Evolutionary conservation across 257 asterid species (phyloP), one percentile per base, ranked within the genome.

Genomic region (Solanum pinnatisectum): DNA sequence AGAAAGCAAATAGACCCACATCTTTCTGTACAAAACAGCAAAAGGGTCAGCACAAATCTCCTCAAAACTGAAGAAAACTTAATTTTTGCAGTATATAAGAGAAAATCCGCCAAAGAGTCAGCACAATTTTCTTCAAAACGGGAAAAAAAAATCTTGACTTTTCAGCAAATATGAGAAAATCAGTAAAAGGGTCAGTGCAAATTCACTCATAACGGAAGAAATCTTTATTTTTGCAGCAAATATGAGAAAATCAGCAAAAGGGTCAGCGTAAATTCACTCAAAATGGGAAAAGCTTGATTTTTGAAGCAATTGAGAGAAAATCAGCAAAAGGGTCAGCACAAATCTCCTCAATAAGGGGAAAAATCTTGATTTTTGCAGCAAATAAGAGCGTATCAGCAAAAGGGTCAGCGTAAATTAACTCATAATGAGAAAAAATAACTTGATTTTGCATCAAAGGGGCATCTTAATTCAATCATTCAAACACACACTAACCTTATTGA

Each of bases 1-100:
- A 63, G 73, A 93, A 90, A 68, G 93, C 89, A 5, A 97, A 91
- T 86, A 94, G 89, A 1, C 90, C 93, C 89, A 88, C 96, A 92
- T 94, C 91, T 91, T 94, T 95, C 98, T 94, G 92, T 67, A 89
- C 65, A 77, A 88, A 30, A 65, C 3, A 72, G 11, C 82, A 37
- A 40, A 88, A 30, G 27, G 8, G 78, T 27, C 68, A 84, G 39
- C 56, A 14, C 67, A 59, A 22, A 59, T 20, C 25, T 59, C 67
- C 67, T 59, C 6, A 77, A 77, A 23, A 22, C 23, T 23, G 71
- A n/a, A n/a, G 33, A 63, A 63, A 63, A n/a, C 33, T 63, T 63
- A 5, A 73, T 8, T 72, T 73, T 73, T 35, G 16, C 46, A 67
- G 20, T 37, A 71, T 33, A 72, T 72, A 33, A 18, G n/a, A 18